phyloP scores from a whole-genome alignment of 441 rosid species.

The Biscutella laevigata region DNA sequence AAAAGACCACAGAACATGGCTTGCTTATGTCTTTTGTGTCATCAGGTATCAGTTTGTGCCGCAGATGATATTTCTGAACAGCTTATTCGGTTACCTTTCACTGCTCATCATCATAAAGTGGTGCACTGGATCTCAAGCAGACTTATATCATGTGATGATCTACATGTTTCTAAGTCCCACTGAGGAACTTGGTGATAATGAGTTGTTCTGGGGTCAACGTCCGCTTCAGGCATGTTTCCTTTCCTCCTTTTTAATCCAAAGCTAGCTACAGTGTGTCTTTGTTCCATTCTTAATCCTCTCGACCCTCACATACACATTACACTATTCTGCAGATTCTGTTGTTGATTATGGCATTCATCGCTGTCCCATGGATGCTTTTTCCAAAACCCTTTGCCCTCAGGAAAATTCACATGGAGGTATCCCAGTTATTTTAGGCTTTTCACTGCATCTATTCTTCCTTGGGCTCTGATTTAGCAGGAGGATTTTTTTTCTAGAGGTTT shows the following conservation, averaged over 20 bases:
- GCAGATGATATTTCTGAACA: slow-evolving; percentile 81
- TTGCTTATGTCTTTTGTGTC: no score
- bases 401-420: slow-evolving; percentile 80
- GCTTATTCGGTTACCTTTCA: slow-evolving; percentile 84
- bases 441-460: background rate
- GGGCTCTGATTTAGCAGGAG: slow-evolving; percentile 11
- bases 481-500: slow-evolving; percentile 51
- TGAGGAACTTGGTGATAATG: slow-evolving; percentile 78
- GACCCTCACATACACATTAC: slow-evolving; percentile 7
- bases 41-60: slow-evolving; percentile 94
- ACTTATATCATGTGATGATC: slow-evolving; percentile 82
- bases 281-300: slow-evolving; percentile 14
- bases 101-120: slow-evolving; percentile 80
- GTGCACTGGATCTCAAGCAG: slow-evolving; percentile 89
- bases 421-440: no score
- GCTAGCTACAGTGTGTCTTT: slow-evolving; percentile 5
- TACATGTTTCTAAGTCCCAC: slow-evolving; percentile 97
- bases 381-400: slow-evolving; percentile 94
- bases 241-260: background rate
- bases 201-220: slow-evolving; percentile 92
- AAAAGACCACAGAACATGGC: no score
- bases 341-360: slow-evolving; percentile 67
- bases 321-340: slow-evolving; percentile 61
- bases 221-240: slow-evolving; percentile 61
- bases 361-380: slow-evolving; percentile 99